Percentiles rank a stretch among this genome's conserved stretches.
Conservation (phyloP, 2,329 filamentous ascomycete genomes). For the Alternaria gansuensis region DNA sequence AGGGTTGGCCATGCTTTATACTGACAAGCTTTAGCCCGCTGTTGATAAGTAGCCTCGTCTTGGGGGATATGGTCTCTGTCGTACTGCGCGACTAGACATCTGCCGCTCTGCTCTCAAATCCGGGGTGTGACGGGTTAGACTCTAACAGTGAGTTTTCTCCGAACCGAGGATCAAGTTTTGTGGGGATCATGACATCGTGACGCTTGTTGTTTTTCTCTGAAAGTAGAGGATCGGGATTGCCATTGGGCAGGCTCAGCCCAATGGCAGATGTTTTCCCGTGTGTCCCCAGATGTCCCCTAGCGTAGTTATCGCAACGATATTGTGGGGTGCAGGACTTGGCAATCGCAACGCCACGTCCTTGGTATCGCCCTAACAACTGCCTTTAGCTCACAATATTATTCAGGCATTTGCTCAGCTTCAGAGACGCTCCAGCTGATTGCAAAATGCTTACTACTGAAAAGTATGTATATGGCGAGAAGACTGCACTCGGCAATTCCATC, state of each 20-base stretch:
- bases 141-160: slow-evolving; percentile 12
- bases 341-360: not conserved
- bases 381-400: not conserved
- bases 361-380: not conserved
- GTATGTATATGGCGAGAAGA: not conserved
- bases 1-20: slow-evolving; percentile 21
- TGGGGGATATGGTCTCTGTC: not conserved
- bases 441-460: not conserved
- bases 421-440: not conserved
- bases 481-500: slow-evolving; percentile 4
- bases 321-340: slow-evolving; percentile 19
- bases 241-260: slow-evolving; percentile 9
- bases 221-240: slow-evolving; percentile 6
- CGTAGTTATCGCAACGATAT: slow-evolving; percentile 7
- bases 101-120: slow-evolving; percentile 14
- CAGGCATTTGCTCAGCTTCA: not conserved
- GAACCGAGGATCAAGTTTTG: slow-evolving; percentile 11
- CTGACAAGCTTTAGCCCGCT: not conserved
- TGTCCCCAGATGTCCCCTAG: slow-evolving; percentile 7
- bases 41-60: slow-evolving; percentile 2
- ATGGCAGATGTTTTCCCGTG: slow-evolving; percentile 14
- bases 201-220: slow-evolving; percentile 8
- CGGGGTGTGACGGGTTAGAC: slow-evolving; percentile 14
- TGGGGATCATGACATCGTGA: slow-evolving; percentile 20
- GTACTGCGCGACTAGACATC: slow-evolving; percentile 9